Percentiles rank a stretch among this genome's conserved stretches.
Conservation (phyloP, 345 rosid species). For the Brassica nigra region DNA sequence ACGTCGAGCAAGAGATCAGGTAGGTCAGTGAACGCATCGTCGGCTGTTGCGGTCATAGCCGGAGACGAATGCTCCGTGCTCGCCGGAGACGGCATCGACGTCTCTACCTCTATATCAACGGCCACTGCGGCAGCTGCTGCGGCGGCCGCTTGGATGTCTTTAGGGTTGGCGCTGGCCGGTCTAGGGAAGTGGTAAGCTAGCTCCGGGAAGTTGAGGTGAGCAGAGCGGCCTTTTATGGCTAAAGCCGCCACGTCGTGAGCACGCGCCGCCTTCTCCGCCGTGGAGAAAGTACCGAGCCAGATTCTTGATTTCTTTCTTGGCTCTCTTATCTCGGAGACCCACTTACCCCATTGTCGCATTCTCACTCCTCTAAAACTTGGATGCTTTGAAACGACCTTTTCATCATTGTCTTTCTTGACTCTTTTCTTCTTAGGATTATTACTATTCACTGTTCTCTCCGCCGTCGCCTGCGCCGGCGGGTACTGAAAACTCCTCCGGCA, state of each 20-base stretch:
- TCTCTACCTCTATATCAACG: conserved; percentile 28
- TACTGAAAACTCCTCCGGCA: conserved; percentile 21
- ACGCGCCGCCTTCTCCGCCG: conserved; percentile 96
- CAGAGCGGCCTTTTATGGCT: conserved; percentile 78
- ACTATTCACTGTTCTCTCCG: neutral
- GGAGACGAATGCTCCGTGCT: conserved; percentile 34
- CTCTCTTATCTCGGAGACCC: conserved; percentile 97
- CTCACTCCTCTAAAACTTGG: conserved; percentile 81
- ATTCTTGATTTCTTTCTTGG: conserved; percentile 92
- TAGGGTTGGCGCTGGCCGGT: conserved; percentile 67
- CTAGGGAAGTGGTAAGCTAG: conserved; percentile 74
- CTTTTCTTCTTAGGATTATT: conserved; percentile 24
- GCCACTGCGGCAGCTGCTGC: conserved; percentile 52
- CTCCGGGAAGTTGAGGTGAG: conserved; percentile 87
- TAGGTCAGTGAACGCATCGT: conserved; percentile 67
- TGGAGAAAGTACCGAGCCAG: conserved; percentile 95
- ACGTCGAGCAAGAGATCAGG: conserved; percentile 62
- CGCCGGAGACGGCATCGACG: conserved; percentile 19
- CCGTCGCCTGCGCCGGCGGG: conserved; percentile 12
- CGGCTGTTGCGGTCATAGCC: conserved; percentile 27
- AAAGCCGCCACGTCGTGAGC: conserved; percentile 96
- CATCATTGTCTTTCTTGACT: conserved; percentile 25
- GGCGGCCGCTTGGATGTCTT: conserved; percentile 93
- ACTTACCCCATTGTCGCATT: conserved; percentile 95
- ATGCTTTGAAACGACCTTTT: conserved; percentile 47